These are phyloP conservation scores for Kwoniella shandongensis DNA, from an alignment of 768 basidiomycete genomes.

Conservation along the genomic window DNA sequence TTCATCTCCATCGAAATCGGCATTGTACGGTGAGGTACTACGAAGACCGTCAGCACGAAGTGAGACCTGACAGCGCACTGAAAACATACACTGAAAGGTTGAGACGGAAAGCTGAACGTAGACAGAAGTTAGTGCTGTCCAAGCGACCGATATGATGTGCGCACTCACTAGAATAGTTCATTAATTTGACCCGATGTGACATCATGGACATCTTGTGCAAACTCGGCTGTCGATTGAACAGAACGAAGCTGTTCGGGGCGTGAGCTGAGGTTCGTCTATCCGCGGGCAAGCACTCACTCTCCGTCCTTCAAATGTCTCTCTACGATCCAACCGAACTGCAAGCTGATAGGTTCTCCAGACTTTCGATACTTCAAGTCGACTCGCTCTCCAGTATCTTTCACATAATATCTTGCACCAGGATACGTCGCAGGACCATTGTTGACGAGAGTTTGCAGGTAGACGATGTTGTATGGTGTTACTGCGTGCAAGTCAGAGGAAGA, in stretches of 20 bases:
- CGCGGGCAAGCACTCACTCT: conserved; percentile 68
- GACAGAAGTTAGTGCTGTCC: conserved; percentile 12
- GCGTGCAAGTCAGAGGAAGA: conserved; percentile 3
- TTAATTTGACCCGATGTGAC: conserved; percentile 94
- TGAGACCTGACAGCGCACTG: conserved; percentile 24
- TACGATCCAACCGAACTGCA: conserved; percentile 98
- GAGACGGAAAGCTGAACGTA: conserved; percentile 81
- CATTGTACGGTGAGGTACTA: conserved; percentile 95
- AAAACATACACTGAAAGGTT: conserved; percentile 90
- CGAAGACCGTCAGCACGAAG: conserved; percentile 7
- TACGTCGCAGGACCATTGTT: conserved; percentile 91
- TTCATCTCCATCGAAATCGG: conserved; percentile 99
- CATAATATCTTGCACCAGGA: conserved; percentile 94
- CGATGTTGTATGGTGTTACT: conserved; percentile 98
- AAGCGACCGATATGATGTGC: neutral
- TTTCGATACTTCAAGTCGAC: conserved; percentile 97
- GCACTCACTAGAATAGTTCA: conserved; percentile 93
- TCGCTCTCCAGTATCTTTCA: conserved; percentile 94
- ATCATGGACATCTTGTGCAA: conserved; percentile 99
- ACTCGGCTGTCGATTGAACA: conserved; percentile 98
- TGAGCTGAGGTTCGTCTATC: conserved; percentile 4
- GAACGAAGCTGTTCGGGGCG: conserved; percentile 64
- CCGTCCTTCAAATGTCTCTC: conserved; percentile 97
- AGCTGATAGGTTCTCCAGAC: conserved; percentile 78
- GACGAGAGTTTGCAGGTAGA: conserved; percentile 88